Evolutionary conservation across 805 yeast genomes (phyloP).

Genomic region (Clavispora asparagi): DNA sequence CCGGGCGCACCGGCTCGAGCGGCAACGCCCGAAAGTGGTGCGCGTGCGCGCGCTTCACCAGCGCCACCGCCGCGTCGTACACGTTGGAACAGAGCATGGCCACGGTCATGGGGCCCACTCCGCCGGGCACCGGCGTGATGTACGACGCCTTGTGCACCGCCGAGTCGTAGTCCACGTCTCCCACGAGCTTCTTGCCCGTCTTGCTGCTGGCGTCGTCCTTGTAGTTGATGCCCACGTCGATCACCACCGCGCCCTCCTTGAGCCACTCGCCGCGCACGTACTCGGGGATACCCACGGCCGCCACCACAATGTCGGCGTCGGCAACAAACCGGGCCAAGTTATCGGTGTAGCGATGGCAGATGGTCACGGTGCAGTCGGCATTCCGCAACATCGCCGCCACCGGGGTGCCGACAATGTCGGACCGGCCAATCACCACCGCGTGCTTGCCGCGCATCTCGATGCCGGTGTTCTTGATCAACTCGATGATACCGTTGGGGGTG

Average conservation of each 20-base stretch:
- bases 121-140: constrained; percentile 97
- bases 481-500: constrained; percentile 92
- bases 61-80: constrained; percentile 67
- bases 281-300: constrained; percentile 86
- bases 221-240: constrained; percentile 95
- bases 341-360: constrained; percentile 70
- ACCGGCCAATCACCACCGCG: constrained; percentile 91
- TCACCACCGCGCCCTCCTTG: constrained; percentile 76
- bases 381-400: constrained; percentile 78
- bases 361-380: constrained; percentile 83
- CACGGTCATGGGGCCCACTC: constrained; percentile 99
- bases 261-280: constrained; percentile 86
- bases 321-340: constrained; percentile 52
- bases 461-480: constrained; percentile 64
- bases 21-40: constrained; percentile 52
- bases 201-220: constrained; percentile 68
- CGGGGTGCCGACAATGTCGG: constrained; percentile 95
- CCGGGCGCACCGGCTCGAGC: constrained; percentile 50
- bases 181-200: constrained; percentile 82
- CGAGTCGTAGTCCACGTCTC: constrained; percentile 83
- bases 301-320: constrained; percentile 81
- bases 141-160: constrained; percentile 59
- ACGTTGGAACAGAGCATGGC: constrained; percentile 91
- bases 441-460: constrained; percentile 68
- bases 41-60: constrained; percentile 42